These are phyloP conservation scores for Calonectria fujianensis DNA, from an alignment of 2,329 filamentous ascomycete species.

Conservation along the genomic window DNA sequence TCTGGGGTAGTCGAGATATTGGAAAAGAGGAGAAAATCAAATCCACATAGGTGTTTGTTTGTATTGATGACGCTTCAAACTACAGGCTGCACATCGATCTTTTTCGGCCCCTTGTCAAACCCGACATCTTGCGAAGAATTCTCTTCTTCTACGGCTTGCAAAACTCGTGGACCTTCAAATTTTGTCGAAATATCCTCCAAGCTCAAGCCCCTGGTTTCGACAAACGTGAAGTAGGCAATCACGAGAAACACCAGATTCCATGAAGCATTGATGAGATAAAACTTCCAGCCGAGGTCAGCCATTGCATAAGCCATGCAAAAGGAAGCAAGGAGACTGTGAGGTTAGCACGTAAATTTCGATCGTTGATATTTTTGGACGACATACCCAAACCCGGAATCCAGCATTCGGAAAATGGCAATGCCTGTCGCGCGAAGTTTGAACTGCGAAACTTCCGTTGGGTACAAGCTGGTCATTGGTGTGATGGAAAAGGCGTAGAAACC, in stretches of 20 bases:
- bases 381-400: conserved; percentile 56
- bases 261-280: conserved; percentile 57
- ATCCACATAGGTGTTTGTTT: not conserved
- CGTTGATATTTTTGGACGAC: conserved; percentile 18
- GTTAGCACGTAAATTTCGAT: not conserved
- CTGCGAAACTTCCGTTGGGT: conserved; percentile 58
- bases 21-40: not conserved
- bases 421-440: conserved; percentile 58
- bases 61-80: not conserved
- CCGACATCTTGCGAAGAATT: not conserved
- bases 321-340: conserved; percentile 50
- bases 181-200: conserved; percentile 55
- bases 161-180: conserved; percentile 47
- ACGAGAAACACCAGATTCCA: conserved; percentile 55
- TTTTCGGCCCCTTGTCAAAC: conserved; percentile 1
- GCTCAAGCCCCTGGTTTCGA: conserved; percentile 56
- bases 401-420: conserved; percentile 56
- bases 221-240: conserved; percentile 53
- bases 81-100: conserved; percentile 7
- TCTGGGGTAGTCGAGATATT: not conserved
- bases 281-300: conserved; percentile 57
- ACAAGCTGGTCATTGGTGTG: conserved; percentile 59
- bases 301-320: conserved; percentile 57
- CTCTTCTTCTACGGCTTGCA: conserved; percentile 24
- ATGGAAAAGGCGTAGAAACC: conserved; percentile 59